phyloP scores from a whole-genome alignment of 2,329 filamentous ascomycete genomes.

The Talaromyces sp. region DNA sequence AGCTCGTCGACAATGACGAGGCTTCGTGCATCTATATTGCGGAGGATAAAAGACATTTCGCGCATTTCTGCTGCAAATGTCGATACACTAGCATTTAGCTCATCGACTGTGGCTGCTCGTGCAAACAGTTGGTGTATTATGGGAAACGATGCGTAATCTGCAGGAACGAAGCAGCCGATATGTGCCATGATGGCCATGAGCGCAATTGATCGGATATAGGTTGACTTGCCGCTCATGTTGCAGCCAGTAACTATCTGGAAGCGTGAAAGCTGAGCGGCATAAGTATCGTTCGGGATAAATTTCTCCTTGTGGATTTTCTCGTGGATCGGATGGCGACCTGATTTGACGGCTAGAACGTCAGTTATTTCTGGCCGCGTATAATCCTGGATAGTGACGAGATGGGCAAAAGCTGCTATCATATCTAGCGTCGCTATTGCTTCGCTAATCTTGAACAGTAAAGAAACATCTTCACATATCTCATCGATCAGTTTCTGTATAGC shows the following conservation, averaged over 20 bases:
- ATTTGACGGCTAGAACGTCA: slow-evolving; percentile 65
- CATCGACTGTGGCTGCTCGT: slow-evolving; percentile 80
- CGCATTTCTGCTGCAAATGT: slow-evolving; percentile 95
- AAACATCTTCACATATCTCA: slow-evolving; percentile 66
- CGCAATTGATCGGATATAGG: slow-evolving; percentile 82
- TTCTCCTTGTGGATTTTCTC: slow-evolving; percentile 66
- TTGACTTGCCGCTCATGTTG: slow-evolving; percentile 98
- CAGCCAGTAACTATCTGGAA: slow-evolving; percentile 94
- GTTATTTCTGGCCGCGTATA: slow-evolving; percentile 68
- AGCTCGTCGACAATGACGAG: slow-evolving; percentile 88
- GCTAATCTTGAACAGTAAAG: slow-evolving; percentile 74
- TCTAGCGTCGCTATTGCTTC: slow-evolving; percentile 84
- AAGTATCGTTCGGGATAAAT: slow-evolving; percentile 88
- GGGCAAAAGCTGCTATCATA: slow-evolving; percentile 73
- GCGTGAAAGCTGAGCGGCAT: slow-evolving; percentile 70
- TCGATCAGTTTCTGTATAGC: slow-evolving; percentile 68
- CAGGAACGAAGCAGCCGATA: slow-evolving; percentile 85
- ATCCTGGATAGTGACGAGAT: slow-evolving; percentile 63
- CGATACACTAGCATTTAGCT: slow-evolving; percentile 83
- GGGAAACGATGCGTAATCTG: slow-evolving; percentile 74
- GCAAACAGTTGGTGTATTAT: slow-evolving; percentile 82
- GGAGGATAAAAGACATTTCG: slow-evolving; percentile 88
- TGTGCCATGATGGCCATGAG: slow-evolving; percentile 91
- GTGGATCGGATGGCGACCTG: slow-evolving; percentile 71
- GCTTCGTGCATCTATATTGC: slow-evolving; percentile 72